A percentile compares a stretch with the other conserved stretches of the same genome.
Evolutionary conservation across 768 basidiomycete species (phyloP).

Genomic region (Kwoniella pini): DNA sequence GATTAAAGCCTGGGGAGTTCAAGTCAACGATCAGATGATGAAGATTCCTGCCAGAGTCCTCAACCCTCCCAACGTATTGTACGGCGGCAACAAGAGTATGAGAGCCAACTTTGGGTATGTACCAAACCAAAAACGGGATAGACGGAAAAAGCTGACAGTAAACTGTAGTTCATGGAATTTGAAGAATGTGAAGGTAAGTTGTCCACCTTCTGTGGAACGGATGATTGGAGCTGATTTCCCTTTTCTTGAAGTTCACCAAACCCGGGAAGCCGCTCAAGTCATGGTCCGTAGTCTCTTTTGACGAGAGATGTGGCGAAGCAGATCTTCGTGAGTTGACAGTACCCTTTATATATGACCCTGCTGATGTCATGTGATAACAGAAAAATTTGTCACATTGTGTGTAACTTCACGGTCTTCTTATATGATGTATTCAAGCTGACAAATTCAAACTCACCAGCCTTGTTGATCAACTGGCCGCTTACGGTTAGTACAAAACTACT

Average conservation of each 20-base stretch:
- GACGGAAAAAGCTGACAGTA: neutral
- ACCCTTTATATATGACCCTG: neutral
- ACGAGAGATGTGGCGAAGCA: conserved; percentile 15
- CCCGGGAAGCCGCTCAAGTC: conserved; percentile 35
- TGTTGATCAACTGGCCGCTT: conserved; percentile 1
- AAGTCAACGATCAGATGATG: conserved; percentile 42
- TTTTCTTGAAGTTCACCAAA: conserved; percentile 25
- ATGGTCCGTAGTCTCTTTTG: conserved; percentile 48
- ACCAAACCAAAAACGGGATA: neutral
- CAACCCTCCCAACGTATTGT: conserved; percentile 39
- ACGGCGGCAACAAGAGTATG: conserved; percentile 37
- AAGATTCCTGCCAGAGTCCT: conserved; percentile 47
- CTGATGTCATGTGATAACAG: conserved; percentile 6
- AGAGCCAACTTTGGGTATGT: conserved; percentile 36
- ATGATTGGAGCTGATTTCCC: too few species aligned
- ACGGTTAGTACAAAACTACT: conserved; percentile 5
- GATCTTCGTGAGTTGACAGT: conserved; percentile 29
- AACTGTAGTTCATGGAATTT: conserved; percentile 44
- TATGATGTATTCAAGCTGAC: too few species aligned
- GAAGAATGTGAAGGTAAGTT: conserved; percentile 39
- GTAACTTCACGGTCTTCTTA: too few species aligned
- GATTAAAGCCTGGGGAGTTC: conserved; percentile 51
- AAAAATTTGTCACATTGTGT: conserved; percentile 27
- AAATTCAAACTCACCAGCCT: conserved; percentile 2
- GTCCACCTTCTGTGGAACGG: too few species aligned